Evolutionary conservation across 176 grass and related monocot species (phyloP), one percentile per base, ranked within the genome.

Genomic region (Bothriochloa decipiens): DNA sequence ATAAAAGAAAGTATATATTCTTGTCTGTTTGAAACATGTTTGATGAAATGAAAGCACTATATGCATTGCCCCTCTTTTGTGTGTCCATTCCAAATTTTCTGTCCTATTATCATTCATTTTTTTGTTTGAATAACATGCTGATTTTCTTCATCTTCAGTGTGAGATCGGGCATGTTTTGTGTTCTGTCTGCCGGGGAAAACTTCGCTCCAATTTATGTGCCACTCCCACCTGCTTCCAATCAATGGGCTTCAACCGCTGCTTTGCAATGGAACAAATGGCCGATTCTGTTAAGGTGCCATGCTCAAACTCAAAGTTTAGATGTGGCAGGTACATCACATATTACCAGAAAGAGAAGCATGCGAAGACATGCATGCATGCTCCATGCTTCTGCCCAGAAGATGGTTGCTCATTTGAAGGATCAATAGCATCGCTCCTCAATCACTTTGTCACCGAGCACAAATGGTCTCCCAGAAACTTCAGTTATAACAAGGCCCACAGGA

Each of bases 331-430:
- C 20, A 76, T 76, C 63, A 14, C 29, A 29, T 39, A 77, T n/a
- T 36, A 77, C 16, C 63, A 77, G 33, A 69, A 84, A 77, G 73
- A 84, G 73, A 77, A 57, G 74, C 47, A 77, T 58, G 73, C 43
- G 8, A 55, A 52, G 39, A 47, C 10, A 53, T 84, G 64, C 0
- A 55, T 5, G 12, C 36, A 85, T 77, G 47, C 36, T 41, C 74
- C 64, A 43, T 85, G 73, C 47, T 85, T 68, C 35, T 84, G 64
- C 32, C 83, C 83, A 69, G 73, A 77, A 36, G 17, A 58, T 40
- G 63, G 83, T 17, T 84, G 82, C 45, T 58, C 47, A 29, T 77
- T 68, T 25, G 40, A 1, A 68, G 73, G 63, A 29, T 43, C 83
- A 58, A 76, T 35, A 22, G 35, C 33, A 14, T 32, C 10, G 0